A percentile compares a stretch with the other conserved stretches of the same genome.
Evolutionary conservation across 176 grass and related monocot species (phyloP).

Genomic region (Puccinellia tenuiflora): DNA sequence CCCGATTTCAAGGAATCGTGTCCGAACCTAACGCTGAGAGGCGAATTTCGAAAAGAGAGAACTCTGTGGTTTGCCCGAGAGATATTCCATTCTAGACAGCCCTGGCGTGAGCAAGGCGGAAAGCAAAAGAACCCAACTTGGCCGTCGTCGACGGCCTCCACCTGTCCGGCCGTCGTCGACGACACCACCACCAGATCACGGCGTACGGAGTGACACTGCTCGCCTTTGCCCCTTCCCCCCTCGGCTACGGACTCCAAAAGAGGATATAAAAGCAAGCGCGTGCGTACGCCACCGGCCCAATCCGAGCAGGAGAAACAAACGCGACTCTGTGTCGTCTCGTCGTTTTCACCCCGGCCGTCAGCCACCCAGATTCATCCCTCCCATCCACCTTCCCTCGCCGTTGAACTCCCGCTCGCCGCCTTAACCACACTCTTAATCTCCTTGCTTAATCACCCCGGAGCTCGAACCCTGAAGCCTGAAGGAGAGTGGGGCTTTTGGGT

Average conservation of each 20-base stretch:
- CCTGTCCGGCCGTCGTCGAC: not conserved
- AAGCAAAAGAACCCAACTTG: not conserved
- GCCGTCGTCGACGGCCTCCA: not conserved
- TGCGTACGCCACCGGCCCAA: not conserved
- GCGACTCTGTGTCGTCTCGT: constrained; percentile 2
- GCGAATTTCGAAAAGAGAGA: no score
- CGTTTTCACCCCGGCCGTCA: not conserved
- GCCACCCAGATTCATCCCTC: constrained; percentile 13
- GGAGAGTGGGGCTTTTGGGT: not conserved
- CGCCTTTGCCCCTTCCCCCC: not conserved
- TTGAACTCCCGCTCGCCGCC: not conserved
- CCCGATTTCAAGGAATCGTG: no score
- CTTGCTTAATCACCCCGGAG: not conserved
- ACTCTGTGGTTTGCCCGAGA: no score
- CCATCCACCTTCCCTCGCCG: not conserved
- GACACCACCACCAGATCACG: not conserved
- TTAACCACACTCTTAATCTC: not conserved
- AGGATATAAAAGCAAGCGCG: constrained; percentile 21
- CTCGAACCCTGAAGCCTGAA: not conserved
- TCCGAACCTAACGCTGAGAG: no score
- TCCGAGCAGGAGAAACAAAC: not conserved
- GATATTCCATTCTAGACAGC: no score
- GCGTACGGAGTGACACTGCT: not conserved
- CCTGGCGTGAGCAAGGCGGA: no score
- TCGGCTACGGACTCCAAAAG: not conserved